Percentiles rank a stretch among this genome's conserved stretches.
Conservation (phyloP, 202 grass and related monocot genomes). For the Hordeum pubiflorum region DNA sequence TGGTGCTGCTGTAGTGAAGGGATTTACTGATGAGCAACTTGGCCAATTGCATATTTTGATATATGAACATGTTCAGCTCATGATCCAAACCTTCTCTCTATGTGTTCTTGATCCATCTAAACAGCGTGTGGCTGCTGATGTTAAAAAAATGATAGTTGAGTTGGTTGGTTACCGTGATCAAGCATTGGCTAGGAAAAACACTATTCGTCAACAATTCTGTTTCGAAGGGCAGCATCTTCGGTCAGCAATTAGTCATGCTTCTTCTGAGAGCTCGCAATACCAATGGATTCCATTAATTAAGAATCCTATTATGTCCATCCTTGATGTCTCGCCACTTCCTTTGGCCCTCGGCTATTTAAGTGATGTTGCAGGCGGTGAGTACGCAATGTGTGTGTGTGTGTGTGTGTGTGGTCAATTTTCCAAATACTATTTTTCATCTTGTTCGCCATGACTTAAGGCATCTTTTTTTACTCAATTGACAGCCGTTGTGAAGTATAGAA, state of each 20-base stretch:
- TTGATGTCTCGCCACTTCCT: constrained; percentile 71
- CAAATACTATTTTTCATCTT: constrained; percentile 3
- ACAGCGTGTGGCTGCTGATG: constrained; percentile 53
- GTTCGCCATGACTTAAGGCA: not conserved
- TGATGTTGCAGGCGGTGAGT: constrained; percentile 65
- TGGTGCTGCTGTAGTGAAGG: constrained; percentile 36
- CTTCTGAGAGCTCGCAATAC: constrained; percentile 28
- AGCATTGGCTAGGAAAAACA: constrained; percentile 47
- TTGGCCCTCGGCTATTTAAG: constrained; percentile 55
- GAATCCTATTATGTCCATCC: constrained; percentile 53
- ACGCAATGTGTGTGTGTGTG: not conserved
- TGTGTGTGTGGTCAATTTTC: not conserved
- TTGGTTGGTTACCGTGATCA: constrained; percentile 60
- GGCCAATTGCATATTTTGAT: constrained; percentile 64
- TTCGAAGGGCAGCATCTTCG: constrained; percentile 43
- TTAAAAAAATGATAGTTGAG: constrained; percentile 73
- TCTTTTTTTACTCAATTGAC: constrained; percentile 30
- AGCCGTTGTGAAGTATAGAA: constrained; percentile 65
- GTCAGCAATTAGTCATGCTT: constrained; percentile 35
- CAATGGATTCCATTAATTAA: constrained; percentile 60
- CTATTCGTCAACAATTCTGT: constrained; percentile 36
- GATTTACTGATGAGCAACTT: constrained; percentile 72
- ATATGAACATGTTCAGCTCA: constrained; percentile 84
- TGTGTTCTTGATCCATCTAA: constrained; percentile 67
- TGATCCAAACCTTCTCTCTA: constrained; percentile 80